A percentile compares a stretch with the other conserved stretches of the same genome.
Conservation (phyloP, 345 rosid species). For the Kernera saxatilis region DNA sequence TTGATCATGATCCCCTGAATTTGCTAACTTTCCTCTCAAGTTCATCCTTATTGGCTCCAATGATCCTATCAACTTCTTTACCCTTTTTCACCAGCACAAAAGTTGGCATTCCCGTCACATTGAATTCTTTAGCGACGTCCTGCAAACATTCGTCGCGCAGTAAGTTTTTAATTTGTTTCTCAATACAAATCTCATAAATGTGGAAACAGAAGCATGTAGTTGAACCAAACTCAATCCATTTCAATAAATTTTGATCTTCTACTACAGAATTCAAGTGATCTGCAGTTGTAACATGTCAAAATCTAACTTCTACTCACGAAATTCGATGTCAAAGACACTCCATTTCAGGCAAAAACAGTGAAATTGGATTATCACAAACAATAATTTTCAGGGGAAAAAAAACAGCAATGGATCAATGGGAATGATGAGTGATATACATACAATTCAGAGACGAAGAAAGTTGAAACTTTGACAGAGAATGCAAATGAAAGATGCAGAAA, state of each 20-base stretch:
- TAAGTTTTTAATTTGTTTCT: background rate
- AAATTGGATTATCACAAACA: too few species aligned
- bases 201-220: background rate
- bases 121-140: conserved; percentile 72
- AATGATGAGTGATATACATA: background rate
- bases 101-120: conserved; percentile 81
- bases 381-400: too few species aligned
- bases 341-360: background rate
- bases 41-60: conserved; percentile 57
- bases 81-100: conserved; percentile 81
- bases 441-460: background rate
- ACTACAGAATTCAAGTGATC: background rate
- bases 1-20: conserved; percentile 15
- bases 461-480: background rate
- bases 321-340: background rate
- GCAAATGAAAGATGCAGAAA: background rate
- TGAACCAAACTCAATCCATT: background rate
- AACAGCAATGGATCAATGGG: background rate
- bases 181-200: background rate
- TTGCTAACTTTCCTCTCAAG: conserved; percentile 54
- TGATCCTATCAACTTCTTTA: conserved; percentile 61
- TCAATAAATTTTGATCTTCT: background rate
- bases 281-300: background rate
- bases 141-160: conserved; percentile 11
- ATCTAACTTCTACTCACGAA: background rate